These are phyloP conservation scores for Kwoniella newhampshirensis DNA, from an alignment of 768 basidiomycete genomes.

Conservation along the genomic window DNA sequence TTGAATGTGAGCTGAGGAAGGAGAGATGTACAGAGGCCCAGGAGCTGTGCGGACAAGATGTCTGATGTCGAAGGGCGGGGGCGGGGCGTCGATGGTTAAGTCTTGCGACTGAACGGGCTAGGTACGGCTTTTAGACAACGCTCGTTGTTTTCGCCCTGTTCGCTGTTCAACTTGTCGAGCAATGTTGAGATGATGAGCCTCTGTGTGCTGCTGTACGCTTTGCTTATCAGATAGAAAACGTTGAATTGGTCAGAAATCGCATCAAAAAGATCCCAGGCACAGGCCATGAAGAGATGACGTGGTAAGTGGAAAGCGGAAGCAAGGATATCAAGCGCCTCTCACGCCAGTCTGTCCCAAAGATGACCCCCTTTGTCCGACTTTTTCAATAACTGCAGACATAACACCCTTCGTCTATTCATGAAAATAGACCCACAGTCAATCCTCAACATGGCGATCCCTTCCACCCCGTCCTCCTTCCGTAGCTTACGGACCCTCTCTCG, in stretches of 20 bases:
- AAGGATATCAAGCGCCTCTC: not conserved
- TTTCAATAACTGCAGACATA: no score
- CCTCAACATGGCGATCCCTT: slow-evolving; percentile 13
- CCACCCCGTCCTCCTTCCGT: slow-evolving; percentile 14
- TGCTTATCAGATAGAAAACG: slow-evolving; percentile 9
- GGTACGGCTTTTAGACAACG: no score
- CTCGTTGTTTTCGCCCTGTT: no score
- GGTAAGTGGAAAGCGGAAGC: slow-evolving; percentile 3
- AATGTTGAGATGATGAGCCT: no score
- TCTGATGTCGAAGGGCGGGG: no score
- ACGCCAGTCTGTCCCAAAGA: no score
- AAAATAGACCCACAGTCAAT: not conserved
- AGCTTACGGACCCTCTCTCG: slow-evolving; percentile 1
- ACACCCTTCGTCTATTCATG: not conserved
- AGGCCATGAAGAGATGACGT: not conserved
- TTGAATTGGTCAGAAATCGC: no score
- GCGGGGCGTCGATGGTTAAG: not conserved
- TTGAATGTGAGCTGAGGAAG: not conserved
- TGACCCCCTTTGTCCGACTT: not conserved
- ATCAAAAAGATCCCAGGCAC: not conserved
- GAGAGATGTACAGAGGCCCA: not conserved
- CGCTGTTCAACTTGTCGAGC: no score
- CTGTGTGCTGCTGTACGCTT: no score
- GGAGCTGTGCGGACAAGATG: not conserved
- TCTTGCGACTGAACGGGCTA: no score